These are phyloP conservation scores for Boletus eberwhitei DNA, from an alignment of 768 basidiomycete species.

Conservation along the genomic window DNA sequence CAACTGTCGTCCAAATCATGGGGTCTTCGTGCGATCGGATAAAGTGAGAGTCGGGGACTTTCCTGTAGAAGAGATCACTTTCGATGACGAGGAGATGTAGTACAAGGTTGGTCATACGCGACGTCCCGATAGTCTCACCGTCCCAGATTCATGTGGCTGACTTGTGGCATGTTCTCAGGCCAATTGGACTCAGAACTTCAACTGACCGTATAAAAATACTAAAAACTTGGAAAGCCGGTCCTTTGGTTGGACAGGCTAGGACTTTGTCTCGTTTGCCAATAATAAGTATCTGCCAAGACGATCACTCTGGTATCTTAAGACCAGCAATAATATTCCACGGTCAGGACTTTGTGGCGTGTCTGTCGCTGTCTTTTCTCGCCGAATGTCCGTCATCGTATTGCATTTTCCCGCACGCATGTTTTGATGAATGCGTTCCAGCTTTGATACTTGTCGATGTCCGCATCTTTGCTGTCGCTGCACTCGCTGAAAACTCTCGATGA, in stretches of 20 bases:
- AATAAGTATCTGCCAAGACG: not conserved
- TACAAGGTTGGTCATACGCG: not conserved
- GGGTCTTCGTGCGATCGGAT: conserved; percentile 84
- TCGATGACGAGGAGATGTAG: conserved; percentile 78
- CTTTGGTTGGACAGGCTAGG: not conserved
- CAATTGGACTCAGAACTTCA: not conserved
- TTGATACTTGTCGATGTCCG: too few relatives aligned
- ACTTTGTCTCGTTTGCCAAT: not conserved
- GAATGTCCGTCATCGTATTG: too few relatives aligned
- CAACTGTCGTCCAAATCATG: conserved; percentile 68
- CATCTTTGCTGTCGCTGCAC: too few relatives aligned
- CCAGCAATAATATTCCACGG: not conserved
- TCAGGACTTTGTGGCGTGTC: not conserved
- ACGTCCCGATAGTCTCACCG: not conserved
- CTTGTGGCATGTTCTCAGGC: not conserved
- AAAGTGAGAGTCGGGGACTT: conserved; percentile 82
- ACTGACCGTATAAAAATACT: not conserved
- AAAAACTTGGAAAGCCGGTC: not conserved
- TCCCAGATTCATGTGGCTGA: not conserved
- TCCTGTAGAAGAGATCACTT: conserved; percentile 74
- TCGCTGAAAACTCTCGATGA: too few relatives aligned
- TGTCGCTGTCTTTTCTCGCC: not conserved
- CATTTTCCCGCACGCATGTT: too few relatives aligned
- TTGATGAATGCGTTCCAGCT: too few relatives aligned
- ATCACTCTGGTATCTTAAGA: not conserved